phyloP scores from a whole-genome alignment of 139 green algal genomes.

The Chlamydomonas schloesseri region DNA sequence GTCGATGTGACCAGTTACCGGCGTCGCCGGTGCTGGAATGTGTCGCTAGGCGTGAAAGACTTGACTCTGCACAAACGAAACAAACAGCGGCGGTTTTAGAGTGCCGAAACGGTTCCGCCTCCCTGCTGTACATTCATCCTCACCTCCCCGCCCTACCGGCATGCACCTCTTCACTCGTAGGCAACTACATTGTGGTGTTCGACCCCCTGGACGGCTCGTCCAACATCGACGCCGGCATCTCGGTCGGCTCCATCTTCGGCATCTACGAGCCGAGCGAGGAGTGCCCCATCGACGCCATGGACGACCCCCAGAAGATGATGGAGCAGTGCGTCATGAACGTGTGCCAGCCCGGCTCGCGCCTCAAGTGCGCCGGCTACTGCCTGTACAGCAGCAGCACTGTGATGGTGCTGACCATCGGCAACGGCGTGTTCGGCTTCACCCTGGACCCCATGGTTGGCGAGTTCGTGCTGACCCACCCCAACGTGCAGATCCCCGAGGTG shows the following conservation, averaged over 20 bases:
- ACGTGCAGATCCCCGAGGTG: constrained; percentile 84
- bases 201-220: constrained; percentile 98
- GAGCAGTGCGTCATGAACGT: constrained; percentile 93
- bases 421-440: constrained; percentile 97
- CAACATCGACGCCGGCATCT: constrained; percentile 99
- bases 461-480: constrained; percentile 91
- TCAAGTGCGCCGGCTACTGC: constrained; percentile 94
- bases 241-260: constrained; percentile 97
- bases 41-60: too few relatives aligned
- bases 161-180: too few relatives aligned
- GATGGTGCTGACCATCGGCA: constrained; percentile 92
- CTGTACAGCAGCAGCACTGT: constrained; percentile 94
- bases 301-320: constrained; percentile 78
- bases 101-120: too few relatives aligned
- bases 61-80: too few relatives aligned
- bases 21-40: too few relatives aligned
- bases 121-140: too few relatives aligned
- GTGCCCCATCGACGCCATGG: constrained; percentile 86
- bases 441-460: constrained; percentile 90
- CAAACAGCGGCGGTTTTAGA: too few relatives aligned
- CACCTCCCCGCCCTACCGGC: too few relatives aligned
- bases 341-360: constrained; percentile 91
- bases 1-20: too few relatives aligned
- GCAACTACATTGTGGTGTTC: constrained; percentile 99
- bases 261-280: constrained; percentile 91